Conservation (phyloP, 2,329 filamentous ascomycete genomes). For the Claviceps fusiformis region DNA sequence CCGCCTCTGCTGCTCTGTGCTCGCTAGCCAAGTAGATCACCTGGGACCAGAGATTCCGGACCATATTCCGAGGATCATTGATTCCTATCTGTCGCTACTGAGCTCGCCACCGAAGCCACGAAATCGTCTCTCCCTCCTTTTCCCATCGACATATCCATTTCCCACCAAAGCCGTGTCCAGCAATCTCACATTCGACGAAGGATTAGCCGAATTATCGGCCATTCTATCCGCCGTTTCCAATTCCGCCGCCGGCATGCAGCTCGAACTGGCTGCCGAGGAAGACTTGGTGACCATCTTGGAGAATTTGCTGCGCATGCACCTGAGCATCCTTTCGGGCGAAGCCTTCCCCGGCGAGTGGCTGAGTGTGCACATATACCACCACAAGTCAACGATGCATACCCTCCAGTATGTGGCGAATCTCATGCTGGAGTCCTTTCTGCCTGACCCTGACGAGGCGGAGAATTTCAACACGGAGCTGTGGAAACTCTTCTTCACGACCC, state of each 20-base stretch:
- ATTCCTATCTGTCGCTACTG: conserved; percentile 72
- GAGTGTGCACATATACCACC: conserved; percentile 84
- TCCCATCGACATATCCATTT: conserved; percentile 84
- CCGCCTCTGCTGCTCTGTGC: conserved; percentile 79
- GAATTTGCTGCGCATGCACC: conserved; percentile 69
- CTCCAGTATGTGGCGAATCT: conserved; percentile 71
- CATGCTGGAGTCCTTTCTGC: conserved; percentile 71
- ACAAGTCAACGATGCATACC: conserved; percentile 76
- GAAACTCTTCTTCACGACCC: conserved; percentile 82
- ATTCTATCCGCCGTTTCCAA: conserved; percentile 72
- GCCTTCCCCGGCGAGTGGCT: conserved; percentile 86
- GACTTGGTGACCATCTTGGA: conserved; percentile 65
- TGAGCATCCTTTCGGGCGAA: conserved; percentile 78
- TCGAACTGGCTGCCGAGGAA: conserved; percentile 58
- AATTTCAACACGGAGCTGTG: conserved; percentile 86
- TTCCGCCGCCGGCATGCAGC: conserved; percentile 55
- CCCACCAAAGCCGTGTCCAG: conserved; percentile 55
- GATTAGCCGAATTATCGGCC: conserved; percentile 76
- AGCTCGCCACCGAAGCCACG: conserved; percentile 38
- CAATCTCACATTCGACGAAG: conserved; percentile 61
- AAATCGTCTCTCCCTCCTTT: conserved; percentile 68
- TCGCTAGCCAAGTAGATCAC: conserved; percentile 71
- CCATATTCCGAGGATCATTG: conserved; percentile 80
- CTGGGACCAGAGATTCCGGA: conserved; percentile 72
- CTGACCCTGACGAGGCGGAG: conserved; percentile 82